These are phyloP conservation scores for Sextonia rubra DNA, from an alignment of 164 flowering plant species.

Conservation along the genomic window DNA sequence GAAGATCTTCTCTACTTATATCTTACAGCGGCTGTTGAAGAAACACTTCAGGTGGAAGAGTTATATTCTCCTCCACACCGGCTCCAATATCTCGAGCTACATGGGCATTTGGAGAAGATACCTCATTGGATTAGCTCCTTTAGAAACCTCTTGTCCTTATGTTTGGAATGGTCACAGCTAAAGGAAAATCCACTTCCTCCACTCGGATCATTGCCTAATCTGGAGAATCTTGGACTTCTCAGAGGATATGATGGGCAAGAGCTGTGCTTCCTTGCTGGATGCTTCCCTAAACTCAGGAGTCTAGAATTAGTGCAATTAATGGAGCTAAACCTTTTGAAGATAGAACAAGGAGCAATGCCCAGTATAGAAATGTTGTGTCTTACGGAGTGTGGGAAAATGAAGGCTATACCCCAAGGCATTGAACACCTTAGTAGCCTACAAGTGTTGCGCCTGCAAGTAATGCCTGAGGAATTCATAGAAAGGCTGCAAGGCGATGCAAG, in stretches of 20 bases:
- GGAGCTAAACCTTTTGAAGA: not conserved
- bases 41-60: constrained; percentile 2
- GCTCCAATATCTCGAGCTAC: constrained; percentile 1
- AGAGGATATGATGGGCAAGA: no score
- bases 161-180: no score
- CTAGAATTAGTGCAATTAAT: not conserved
- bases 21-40: not conserved
- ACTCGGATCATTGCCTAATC: no score
- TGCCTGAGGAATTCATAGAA: not conserved
- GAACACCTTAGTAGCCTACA: constrained; percentile 10
- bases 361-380: not conserved
- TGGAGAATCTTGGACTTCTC: no score
- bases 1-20: not conserved
- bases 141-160: no score
- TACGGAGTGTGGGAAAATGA: not conserved
- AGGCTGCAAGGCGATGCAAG: not conserved
- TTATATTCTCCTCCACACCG: not conserved
- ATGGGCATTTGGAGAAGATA: constrained; percentile 1
- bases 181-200: no score
- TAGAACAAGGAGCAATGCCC: constrained; percentile 5
- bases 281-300: no score
- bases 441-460: not conserved
- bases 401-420: constrained; percentile 9
- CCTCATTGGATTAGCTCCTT: no score
- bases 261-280: no score